Evolutionary conservation across 2,329 filamentous ascomycete species (phyloP), one percentile per base, ranked within the genome.

Genomic region (Calonectria leucothoes): DNA sequence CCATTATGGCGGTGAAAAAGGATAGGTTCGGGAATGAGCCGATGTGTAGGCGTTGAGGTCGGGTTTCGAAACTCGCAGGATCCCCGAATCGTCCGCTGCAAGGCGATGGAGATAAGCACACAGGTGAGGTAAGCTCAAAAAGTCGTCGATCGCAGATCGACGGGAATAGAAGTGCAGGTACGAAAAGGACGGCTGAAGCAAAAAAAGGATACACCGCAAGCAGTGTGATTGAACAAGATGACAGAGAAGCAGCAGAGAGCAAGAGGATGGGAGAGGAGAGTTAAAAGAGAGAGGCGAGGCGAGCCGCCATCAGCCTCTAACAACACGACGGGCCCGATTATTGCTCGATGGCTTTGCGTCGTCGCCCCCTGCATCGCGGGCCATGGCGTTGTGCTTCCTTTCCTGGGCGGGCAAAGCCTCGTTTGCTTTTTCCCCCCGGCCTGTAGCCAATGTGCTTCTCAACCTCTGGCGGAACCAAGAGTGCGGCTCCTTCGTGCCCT

Each of bases 1-100:
- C 78, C 82, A 86, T 87, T 65, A 73, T 80, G 76, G 37, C 27
- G 29, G 25, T 45, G 23, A 31, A 20, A 17, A 23, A 64, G 37
- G 35, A 25, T 42, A 23, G 65, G 29, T 27, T 42, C 15, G 25
- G 29, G 14, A 20, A 45, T 35, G 33, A 10, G 27, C 33, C 11
- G 12, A 52, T 23, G 37, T 57, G 49, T 15, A 33, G 25, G 14
- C 6, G 52, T 49, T 8, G 23, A 35, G 23, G 14, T 37, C 33
- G 23, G 37, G 12, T 39, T 39, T n/a, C 11, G n/a, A 14, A 59
- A 20, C 17, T 39, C 14, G 35, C 20, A 61, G 55, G 55, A 61
- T 61, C 23, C 23, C 23, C 42, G 42, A 45, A 14, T 35, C 39
- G 55, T 25, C 33, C 45, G 52, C 2, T 23, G 2, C 27, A 73